Percentiles rank a stretch among this genome's conserved stretches.
phyloP scores from a whole-genome alignment of 345 rosid species.

The Citrus reticulata region DNA sequence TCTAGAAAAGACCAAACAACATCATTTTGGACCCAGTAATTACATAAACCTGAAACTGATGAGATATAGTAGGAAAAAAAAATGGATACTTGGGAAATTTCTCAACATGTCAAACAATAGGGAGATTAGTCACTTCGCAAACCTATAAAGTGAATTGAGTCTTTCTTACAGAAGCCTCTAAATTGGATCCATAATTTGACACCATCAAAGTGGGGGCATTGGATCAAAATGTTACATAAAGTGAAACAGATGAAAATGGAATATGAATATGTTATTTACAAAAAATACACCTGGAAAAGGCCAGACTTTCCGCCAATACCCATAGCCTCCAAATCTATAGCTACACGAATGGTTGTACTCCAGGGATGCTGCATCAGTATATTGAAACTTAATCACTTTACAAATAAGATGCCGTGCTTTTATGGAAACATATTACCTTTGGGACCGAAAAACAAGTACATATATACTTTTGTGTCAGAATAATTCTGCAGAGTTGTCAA shows the following conservation, averaged over 20 bases:
- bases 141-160: not conserved
- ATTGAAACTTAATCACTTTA: slow-evolving; percentile 16
- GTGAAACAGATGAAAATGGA: not conserved
- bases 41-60: not conserved
- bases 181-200: not conserved
- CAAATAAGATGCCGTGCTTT: not conserved
- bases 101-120: not conserved
- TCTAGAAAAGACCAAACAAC: not conserved
- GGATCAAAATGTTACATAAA: slow-evolving; percentile 5
- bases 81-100: not conserved
- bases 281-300: slow-evolving; percentile 71
- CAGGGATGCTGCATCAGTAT: slow-evolving; percentile 76
- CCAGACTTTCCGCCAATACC: slow-evolving; percentile 87
- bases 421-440: not conserved
- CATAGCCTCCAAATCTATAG: slow-evolving; percentile 96
- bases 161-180: not conserved
- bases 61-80: not conserved
- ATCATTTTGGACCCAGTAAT: not conserved
- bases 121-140: not conserved
- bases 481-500: not conserved
- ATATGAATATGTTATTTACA: not conserved
- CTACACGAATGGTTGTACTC: slow-evolving; percentile 69
- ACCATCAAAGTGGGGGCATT: slow-evolving; percentile 2
- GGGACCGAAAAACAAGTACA: not conserved
- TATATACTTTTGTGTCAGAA: not conserved